phyloP scores from a whole-genome alignment of 2,329 filamentous ascomycete species.

The Immersiporthe knoxdaviesiana region DNA sequence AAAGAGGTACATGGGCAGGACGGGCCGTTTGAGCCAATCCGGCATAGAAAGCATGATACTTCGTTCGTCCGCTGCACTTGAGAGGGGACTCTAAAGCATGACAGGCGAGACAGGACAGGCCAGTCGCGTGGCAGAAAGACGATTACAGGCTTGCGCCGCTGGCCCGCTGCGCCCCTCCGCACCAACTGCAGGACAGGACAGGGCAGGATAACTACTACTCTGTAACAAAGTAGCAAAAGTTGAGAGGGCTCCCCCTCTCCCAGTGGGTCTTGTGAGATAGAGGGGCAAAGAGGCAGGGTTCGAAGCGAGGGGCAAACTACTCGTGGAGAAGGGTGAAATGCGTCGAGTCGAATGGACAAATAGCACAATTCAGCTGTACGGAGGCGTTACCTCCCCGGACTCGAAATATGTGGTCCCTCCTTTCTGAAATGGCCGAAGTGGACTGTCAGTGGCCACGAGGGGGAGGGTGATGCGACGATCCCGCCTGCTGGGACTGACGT shows the following conservation, averaged over 20 bases:
- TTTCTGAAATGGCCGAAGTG: neutral
- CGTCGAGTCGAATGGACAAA: neutral
- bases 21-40: neutral
- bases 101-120: constrained; percentile 12
- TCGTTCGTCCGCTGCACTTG: neutral
- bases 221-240: neutral
- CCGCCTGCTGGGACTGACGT: neutral
- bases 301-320: neutral
- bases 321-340: neutral
- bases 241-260: neutral
- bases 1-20: neutral
- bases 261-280: neutral
- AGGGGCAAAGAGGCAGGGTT: neutral
- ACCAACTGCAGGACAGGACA: neutral
- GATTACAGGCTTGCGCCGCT: neutral
- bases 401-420: neutral
- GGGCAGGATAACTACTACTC: neutral
- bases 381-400: constrained; percentile 4
- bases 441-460: neutral
- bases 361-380: neutral
- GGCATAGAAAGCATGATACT: neutral
- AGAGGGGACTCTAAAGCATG: neutral
- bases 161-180: neutral
- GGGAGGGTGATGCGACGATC: neutral
- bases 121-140: constrained; percentile 17